Evolutionary conservation across 164 flowering plant genomes (phyloP).

Genomic region (Santalum album): DNA sequence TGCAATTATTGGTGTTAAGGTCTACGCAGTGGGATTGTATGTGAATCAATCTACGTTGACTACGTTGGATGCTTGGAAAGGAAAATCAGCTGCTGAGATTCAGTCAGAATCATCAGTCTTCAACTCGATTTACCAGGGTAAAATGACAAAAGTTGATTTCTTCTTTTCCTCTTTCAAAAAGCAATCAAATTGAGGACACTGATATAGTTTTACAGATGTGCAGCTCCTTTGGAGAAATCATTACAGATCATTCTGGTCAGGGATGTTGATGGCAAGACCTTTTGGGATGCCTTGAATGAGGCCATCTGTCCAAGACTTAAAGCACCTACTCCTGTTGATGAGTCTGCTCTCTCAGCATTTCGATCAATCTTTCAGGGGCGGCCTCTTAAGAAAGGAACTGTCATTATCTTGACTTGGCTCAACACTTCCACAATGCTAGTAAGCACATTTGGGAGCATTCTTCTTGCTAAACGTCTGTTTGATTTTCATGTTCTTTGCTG

Average conservation of each 20-base stretch:
- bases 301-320: slow-evolving; percentile 76
- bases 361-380: slow-evolving; percentile 58
- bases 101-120: slow-evolving; percentile 38
- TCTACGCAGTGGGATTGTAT: slow-evolving; percentile 79
- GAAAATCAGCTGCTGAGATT: slow-evolving; percentile 36
- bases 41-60: slow-evolving; percentile 24
- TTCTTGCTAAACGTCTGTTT: too few relatives aligned
- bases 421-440: slow-evolving; percentile 73
- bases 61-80: slow-evolving; percentile 40
- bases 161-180: background rate
- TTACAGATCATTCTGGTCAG: slow-evolving; percentile 78
- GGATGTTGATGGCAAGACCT: slow-evolving; percentile 88
- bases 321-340: slow-evolving; percentile 43
- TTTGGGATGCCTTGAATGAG: slow-evolving; percentile 87
- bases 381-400: slow-evolving; percentile 73
- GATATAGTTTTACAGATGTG: slow-evolving; percentile 10
- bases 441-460: slow-evolving; percentile 15
- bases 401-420: slow-evolving; percentile 70
- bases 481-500: background rate
- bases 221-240: slow-evolving; percentile 75
- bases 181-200: background rate
- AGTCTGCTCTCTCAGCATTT: slow-evolving; percentile 66
- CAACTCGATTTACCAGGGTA: slow-evolving; percentile 49
- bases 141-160: background rate
- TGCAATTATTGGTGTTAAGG: slow-evolving; percentile 84